phyloP scores from a whole-genome alignment of 257 asterid genomes.

The Gentiana straminea region DNA sequence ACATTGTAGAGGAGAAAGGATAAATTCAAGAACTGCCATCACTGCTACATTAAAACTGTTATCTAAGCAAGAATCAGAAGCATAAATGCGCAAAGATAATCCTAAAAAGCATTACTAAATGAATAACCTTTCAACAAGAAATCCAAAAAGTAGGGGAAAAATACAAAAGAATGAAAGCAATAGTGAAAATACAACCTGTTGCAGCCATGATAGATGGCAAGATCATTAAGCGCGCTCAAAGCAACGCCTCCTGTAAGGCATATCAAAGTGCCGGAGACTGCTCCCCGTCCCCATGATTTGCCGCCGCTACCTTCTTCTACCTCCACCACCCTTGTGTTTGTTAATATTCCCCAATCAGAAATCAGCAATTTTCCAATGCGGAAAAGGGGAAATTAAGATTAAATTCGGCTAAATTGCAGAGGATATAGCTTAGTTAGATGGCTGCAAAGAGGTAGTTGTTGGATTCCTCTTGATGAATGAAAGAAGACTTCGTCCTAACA shows the following conservation, averaged over 20 bases:
- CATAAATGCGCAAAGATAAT: too few relatives aligned
- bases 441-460: neutral
- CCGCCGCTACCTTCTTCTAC: slow-evolving; percentile 11
- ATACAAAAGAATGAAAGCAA: neutral
- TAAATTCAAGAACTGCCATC: too few relatives aligned
- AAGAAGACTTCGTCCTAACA: slow-evolving; percentile 30
- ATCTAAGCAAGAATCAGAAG: too few relatives aligned
- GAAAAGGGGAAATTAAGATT: neutral
- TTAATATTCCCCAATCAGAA: neutral
- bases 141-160: too few relatives aligned
- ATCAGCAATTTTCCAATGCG: slow-evolving; percentile 3
- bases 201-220: slow-evolving; percentile 35
- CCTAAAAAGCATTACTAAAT: too few relatives aligned
- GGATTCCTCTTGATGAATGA: slow-evolving; percentile 21
- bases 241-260: slow-evolving; percentile 67
- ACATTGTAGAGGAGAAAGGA: too few relatives aligned
- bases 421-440: neutral
- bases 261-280: slow-evolving; percentile 59
- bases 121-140: too few relatives aligned
- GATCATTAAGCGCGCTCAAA: slow-evolving; percentile 43
- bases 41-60: too few relatives aligned
- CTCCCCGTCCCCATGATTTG: slow-evolving; percentile 51
- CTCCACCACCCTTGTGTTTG: slow-evolving; percentile 25
- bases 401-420: too few relatives aligned
- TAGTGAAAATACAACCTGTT: slow-evolving; percentile 18